A percentile compares a stretch with the other conserved stretches of the same genome.
phyloP scores from a whole-genome alignment of 345 rosid species.

The Isatis tinctoria region DNA sequence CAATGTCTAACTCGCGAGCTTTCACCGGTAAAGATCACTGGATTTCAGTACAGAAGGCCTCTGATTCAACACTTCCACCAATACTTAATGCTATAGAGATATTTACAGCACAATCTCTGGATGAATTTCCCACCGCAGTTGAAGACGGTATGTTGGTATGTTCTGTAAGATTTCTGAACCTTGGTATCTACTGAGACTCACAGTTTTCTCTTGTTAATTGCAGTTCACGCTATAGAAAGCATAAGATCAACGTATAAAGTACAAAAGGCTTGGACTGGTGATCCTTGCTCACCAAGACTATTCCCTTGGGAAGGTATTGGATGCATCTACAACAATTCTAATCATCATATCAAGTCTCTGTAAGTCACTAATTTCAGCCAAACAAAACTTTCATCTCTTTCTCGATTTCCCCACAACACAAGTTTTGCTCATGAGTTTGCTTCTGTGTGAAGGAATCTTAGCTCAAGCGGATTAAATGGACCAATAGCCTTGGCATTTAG shows the following conservation, averaged over 20 bases:
- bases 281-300: constrained; percentile 49
- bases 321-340: constrained; percentile 33
- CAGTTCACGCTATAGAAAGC: constrained; percentile 37
- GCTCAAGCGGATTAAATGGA: constrained; percentile 49
- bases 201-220: background rate
- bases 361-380: constrained; percentile 18
- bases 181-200: background rate
- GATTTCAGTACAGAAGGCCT: constrained; percentile 36
- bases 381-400: background rate
- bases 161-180: background rate
- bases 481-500: constrained; percentile 34
- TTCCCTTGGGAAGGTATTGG: constrained; percentile 49
- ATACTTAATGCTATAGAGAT: constrained; percentile 43
- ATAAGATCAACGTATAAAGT: constrained; percentile 38
- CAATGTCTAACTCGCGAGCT: constrained; percentile 35
- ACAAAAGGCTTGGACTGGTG: constrained; percentile 48
- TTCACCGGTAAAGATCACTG: constrained; percentile 40
- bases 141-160: constrained; percentile 29
- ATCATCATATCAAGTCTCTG: constrained; percentile 41
- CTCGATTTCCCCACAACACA: background rate
- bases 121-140: constrained; percentile 7
- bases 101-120: constrained; percentile 16
- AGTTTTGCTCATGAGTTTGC: constrained; percentile 6
- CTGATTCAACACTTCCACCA: constrained; percentile 37
- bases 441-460: constrained; percentile 42